Percentiles rank a stretch among this genome's conserved stretches.
Conservation (phyloP, 495 filamentous ascomycete species). For the Penicillium steckii region DNA sequence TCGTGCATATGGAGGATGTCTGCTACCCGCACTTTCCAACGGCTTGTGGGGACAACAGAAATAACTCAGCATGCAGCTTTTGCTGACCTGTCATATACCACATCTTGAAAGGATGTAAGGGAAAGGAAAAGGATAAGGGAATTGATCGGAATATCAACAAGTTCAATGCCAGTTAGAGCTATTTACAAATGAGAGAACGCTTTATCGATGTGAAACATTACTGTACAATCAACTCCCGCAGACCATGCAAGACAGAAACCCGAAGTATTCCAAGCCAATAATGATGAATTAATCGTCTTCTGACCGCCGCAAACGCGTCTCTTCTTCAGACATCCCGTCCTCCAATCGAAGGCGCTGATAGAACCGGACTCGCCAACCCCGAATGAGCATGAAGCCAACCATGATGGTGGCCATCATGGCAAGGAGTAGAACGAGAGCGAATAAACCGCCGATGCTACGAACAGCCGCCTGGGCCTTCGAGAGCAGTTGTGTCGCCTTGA, state of each 20-base stretch:
- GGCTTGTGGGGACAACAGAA: constrained; percentile 1
- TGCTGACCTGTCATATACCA: not conserved
- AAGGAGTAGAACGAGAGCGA: constrained; percentile 23
- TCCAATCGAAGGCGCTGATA: constrained; percentile 21
- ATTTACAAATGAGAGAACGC: constrained; percentile 10
- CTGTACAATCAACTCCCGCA: constrained; percentile 9
- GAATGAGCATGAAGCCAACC: constrained; percentile 21
- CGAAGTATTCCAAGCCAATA: not conserved
- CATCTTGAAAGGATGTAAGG: not conserved
- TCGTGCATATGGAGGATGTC: not conserved
- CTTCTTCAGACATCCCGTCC: constrained; percentile 13
- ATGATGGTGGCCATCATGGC: constrained; percentile 20
- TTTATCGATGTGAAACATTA: constrained; percentile 2
- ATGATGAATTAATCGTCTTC: constrained; percentile 12
- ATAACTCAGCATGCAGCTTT: too few relatives aligned
- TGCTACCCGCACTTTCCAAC: not conserved
- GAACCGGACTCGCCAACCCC: constrained; percentile 29
- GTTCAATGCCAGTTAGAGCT: not conserved
- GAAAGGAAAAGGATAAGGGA: not conserved
- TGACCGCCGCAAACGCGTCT: constrained; percentile 10
- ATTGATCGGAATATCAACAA: not conserved
- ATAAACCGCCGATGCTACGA: constrained; percentile 21
- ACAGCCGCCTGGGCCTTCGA: constrained; percentile 17
- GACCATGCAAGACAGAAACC: constrained; percentile 11
- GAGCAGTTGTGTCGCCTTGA: constrained; percentile 20